Evolutionary conservation across 179 eudicot species (phyloP), one percentile per base, ranked within the genome.

Genomic region (Camellia oleifera): DNA sequence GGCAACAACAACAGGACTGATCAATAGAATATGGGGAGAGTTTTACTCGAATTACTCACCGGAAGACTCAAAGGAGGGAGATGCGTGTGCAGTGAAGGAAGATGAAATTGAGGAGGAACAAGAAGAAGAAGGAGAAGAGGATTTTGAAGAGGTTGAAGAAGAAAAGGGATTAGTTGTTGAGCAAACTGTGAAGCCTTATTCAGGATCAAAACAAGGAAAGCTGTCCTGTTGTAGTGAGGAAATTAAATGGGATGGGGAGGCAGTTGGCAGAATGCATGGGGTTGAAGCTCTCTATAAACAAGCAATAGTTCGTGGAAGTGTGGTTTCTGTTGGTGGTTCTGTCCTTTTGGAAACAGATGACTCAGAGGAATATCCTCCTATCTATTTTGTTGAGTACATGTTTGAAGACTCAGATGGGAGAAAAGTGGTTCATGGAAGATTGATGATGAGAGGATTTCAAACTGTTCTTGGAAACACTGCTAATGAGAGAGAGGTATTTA

Each of bases 1-100:
- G 58, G 99, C 99, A 53, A 97, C 98, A n/a, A 93, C 98, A 40
- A 97, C 99, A 15, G 86, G 87, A 79, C 83, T 97, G 64, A 91
- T 97, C 70, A 94, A 94, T 81, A 91, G 95, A 85, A 93, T 93
- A 12, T 97, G 99, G 99, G 98, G 97, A 1, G 95, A 88, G 74
- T 94, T 86, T 77, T 97, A 97, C 75, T 94, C 97, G 60, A 91
- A 92, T 62, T 89, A 90, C 82, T 87, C 90, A 20, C 92, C 95
- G 0, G 99, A 92, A 79, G 94, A 85, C 13, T 78, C 87, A 7
- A 88, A 87, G 82, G 90, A 89, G 56, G 89, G 54, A 45, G 83
- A 40, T 54, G 42, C 62, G 56, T 40, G 69, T 78, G 90, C 80
- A 74, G 87, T 74, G 58, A 86, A 86, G 79, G 92, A 91, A 83